Evolutionary conservation across 306 rosid genomes (phyloP).

Genomic region (Fragaria vesca): DNA sequence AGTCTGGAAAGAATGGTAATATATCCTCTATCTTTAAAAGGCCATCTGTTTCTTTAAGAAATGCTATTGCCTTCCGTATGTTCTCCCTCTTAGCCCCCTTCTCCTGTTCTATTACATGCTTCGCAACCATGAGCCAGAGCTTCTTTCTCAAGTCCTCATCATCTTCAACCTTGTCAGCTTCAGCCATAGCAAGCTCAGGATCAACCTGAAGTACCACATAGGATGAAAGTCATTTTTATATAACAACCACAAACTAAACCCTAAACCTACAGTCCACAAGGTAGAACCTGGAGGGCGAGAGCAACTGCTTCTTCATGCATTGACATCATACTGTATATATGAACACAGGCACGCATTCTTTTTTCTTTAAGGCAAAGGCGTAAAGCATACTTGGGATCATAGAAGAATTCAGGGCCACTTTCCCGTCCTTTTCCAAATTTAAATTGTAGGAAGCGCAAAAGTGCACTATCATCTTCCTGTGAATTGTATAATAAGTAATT

Average conservation of each 20-base stretch:
- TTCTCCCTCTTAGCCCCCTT: conserved; percentile 97
- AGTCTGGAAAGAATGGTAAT: conserved; percentile 95
- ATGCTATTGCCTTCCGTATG: conserved; percentile 94
- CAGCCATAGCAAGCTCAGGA: conserved; percentile 99
- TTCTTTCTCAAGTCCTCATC: conserved; percentile 97
- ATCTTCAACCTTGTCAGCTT: conserved; percentile 98
- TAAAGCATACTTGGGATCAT: conserved; percentile 96
- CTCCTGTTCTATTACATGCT: conserved; percentile 92
- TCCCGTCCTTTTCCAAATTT: conserved; percentile 92
- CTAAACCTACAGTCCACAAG: conserved; percentile 8
- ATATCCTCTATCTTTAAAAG: conserved; percentile 94
- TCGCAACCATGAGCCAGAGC: conserved; percentile 98
- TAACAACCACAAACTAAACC: background rate
- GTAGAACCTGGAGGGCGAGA: conserved; percentile 83
- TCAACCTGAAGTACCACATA: conserved; percentile 66
- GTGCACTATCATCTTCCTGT: conserved; percentile 95
- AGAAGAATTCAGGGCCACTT: conserved; percentile 89
- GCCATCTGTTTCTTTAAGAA: conserved; percentile 98
- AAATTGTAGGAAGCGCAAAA: conserved; percentile 86
- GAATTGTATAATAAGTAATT: conserved; percentile 18
- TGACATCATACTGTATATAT: conserved; percentile 98
- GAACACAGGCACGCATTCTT: conserved; percentile 98
- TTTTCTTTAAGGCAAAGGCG: conserved; percentile 98
- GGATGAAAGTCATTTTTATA: background rate
- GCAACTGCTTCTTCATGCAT: conserved; percentile 99